Evolutionary conservation across 345 rosid species (phyloP).

Genomic region (Noccaea bulbosa): DNA sequence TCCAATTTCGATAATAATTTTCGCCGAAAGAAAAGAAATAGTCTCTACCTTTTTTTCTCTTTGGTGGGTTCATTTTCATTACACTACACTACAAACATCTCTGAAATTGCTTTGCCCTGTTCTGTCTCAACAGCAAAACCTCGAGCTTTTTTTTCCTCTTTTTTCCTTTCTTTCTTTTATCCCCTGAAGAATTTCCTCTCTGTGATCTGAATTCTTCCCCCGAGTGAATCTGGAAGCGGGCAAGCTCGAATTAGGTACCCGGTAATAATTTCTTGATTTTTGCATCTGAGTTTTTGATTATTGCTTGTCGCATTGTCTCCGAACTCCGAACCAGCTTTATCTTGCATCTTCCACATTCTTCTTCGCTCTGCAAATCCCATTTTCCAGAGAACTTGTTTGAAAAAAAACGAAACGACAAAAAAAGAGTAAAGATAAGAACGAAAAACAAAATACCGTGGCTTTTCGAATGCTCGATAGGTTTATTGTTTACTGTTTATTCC

Average conservation of each 20-base stretch:
- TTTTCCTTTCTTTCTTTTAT: not conserved
- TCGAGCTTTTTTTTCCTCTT: conserved; percentile 10
- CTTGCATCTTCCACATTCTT: conserved; percentile 39
- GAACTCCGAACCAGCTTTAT: conserved; percentile 12
- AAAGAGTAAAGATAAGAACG: conserved; percentile 20
- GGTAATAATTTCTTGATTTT: conserved; percentile 33
- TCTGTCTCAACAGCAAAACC: conserved; percentile 31
- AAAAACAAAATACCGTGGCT: conserved; percentile 28
- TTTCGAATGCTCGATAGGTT: conserved; percentile 44
- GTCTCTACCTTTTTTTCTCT: conserved; percentile 16
- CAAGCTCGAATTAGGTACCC: conserved; percentile 51
- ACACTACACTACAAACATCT: conserved; percentile 36
- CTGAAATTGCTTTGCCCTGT: conserved; percentile 12
- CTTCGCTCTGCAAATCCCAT: conserved; percentile 33
- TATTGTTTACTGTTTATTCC: conserved; percentile 31
- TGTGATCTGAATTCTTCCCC: conserved; percentile 27
- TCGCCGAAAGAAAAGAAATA: conserved; percentile 42
- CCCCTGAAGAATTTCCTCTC: not conserved
- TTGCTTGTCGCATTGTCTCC: conserved; percentile 6
- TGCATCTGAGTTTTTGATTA: conserved; percentile 40
- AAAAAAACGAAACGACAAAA: conserved; percentile 34
- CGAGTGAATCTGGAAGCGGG: conserved; percentile 38
- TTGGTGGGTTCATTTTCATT: conserved; percentile 33
- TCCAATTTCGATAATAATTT: conserved; percentile 27
- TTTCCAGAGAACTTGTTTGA: conserved; percentile 21